Conservation (phyloP, 768 basidiomycete species). For the Tubosaeta sp. region DNA sequence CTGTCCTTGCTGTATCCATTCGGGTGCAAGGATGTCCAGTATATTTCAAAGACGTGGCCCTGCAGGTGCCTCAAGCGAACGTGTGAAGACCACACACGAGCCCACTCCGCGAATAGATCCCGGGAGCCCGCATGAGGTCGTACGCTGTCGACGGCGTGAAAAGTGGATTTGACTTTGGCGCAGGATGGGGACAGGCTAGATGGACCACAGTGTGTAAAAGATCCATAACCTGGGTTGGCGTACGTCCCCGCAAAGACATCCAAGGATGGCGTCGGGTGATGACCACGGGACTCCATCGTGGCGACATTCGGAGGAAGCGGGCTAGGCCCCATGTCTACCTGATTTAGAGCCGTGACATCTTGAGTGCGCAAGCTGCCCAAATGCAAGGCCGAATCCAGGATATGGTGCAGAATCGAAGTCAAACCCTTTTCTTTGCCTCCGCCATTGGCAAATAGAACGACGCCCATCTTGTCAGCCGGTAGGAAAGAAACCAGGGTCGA, state of each 20-base stretch:
- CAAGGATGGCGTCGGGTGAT: constrained; percentile 5
- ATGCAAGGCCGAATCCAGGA: constrained; percentile 24
- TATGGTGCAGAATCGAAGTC: constrained; percentile 6
- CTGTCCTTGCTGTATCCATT: constrained; percentile 35
- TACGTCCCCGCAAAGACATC: constrained; percentile 35
- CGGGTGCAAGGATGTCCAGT: constrained; percentile 24
- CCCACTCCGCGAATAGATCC: constrained; percentile 31
- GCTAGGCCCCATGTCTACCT: background rate
- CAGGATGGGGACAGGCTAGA: constrained; percentile 21
- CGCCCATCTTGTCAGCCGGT: constrained; percentile 34
- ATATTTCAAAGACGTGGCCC: constrained; percentile 19
- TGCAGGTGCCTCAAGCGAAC: constrained; percentile 25
- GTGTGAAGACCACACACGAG: constrained; percentile 36
- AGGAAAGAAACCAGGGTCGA: constrained; percentile 30
- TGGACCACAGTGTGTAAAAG: constrained; percentile 34
- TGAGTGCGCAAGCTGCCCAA: background rate
- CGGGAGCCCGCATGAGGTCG: background rate
- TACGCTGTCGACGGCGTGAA: constrained; percentile 21
- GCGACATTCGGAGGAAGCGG: background rate
- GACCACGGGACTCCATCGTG: too few relatives aligned
- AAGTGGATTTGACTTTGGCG: constrained; percentile 23
- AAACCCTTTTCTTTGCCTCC: constrained; percentile 13
- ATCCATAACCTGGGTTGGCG: constrained; percentile 34
- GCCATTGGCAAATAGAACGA: constrained; percentile 34
- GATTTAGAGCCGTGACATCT: constrained; percentile 3